These are phyloP conservation scores for Stephania yunnanensis DNA, from an alignment of 164 flowering plant species.

Conservation along the genomic window DNA sequence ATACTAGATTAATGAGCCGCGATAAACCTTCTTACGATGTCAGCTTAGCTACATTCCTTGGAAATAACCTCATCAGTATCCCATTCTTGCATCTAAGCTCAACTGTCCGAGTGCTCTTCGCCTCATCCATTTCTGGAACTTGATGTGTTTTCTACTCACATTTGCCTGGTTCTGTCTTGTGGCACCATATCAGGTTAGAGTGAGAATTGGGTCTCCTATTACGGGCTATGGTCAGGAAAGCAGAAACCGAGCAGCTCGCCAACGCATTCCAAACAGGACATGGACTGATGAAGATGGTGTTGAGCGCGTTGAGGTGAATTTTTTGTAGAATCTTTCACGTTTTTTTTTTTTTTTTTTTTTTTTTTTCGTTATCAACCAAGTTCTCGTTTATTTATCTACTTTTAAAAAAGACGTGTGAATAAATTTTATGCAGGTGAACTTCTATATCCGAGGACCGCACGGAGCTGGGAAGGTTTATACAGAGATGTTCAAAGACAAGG, in stretches of 20 bases:
- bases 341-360: background rate
- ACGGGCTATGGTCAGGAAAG: slow-evolving; percentile 97
- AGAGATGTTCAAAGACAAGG: slow-evolving; percentile 88
- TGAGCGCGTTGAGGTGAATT: slow-evolving; percentile 73
- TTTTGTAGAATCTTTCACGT: background rate
- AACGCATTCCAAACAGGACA: slow-evolving; percentile 64
- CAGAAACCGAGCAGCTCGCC: slow-evolving; percentile 91
- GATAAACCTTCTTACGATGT: background rate
- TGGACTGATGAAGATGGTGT: slow-evolving; percentile 88
- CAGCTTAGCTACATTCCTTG: no score
- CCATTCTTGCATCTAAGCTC: no score
- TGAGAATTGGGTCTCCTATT: slow-evolving; percentile 82
- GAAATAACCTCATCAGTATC: no score
- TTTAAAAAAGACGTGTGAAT: no score
- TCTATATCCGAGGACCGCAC: slow-evolving; percentile 78
- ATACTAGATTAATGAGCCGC: background rate
- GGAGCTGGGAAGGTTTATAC: slow-evolving; percentile 75
- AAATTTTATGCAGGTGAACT: slow-evolving; percentile 49
- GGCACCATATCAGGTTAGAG: slow-evolving; percentile 52
- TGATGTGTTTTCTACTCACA: background rate
- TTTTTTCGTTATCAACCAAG: background rate
- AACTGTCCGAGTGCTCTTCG: background rate
- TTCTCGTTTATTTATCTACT: background rate
- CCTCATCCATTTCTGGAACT: background rate
- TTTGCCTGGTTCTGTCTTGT: slow-evolving; percentile 10